Evolutionary conservation across 306 rosid species (phyloP).

Genomic region (Acmispon strigosus): DNA sequence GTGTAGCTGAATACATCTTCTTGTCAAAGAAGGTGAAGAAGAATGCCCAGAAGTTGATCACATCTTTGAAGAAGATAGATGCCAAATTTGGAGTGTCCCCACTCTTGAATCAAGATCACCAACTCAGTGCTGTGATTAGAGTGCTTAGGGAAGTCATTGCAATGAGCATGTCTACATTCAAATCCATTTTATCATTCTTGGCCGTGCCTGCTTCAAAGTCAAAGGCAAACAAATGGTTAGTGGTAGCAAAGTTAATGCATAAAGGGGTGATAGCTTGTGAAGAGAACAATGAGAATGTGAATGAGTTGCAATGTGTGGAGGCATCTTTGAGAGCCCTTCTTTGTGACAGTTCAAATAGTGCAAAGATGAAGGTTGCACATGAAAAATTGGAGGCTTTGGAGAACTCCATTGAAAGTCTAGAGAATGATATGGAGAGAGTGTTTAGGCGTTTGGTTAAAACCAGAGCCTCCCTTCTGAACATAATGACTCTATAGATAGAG

Average conservation of each 20-base stretch:
- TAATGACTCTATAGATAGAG: constrained; percentile 41
- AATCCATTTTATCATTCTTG: constrained; percentile 26
- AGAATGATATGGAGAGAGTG: constrained; percentile 41
- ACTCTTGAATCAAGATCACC: constrained; percentile 26
- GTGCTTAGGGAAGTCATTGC: constrained; percentile 29
- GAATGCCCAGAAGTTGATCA: constrained; percentile 33
- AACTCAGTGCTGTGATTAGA: constrained; percentile 19
- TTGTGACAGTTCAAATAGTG: constrained; percentile 8
- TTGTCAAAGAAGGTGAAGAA: constrained; percentile 58
- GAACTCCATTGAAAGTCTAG: constrained; percentile 41
- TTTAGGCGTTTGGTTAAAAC: constrained; percentile 55
- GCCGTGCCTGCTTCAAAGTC: neutral
- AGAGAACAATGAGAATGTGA: neutral
- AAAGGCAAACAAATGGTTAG: constrained; percentile 11
- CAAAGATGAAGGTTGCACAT: constrained; percentile 25
- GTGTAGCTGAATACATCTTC: constrained; percentile 26
- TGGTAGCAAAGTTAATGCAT: neutral
- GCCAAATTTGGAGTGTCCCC: constrained; percentile 23
- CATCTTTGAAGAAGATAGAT: constrained; percentile 34
- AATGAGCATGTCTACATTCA: constrained; percentile 32
- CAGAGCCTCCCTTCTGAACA: constrained; percentile 60
- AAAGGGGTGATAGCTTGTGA: neutral
- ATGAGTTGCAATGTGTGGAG: constrained; percentile 1
- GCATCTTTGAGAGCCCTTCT: neutral
- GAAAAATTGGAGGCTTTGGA: constrained; percentile 42